A percentile compares a stretch with the other conserved stretches of the same genome.
Conservation (phyloP, 129 eudicot species). For the Calendula officinalis region DNA sequence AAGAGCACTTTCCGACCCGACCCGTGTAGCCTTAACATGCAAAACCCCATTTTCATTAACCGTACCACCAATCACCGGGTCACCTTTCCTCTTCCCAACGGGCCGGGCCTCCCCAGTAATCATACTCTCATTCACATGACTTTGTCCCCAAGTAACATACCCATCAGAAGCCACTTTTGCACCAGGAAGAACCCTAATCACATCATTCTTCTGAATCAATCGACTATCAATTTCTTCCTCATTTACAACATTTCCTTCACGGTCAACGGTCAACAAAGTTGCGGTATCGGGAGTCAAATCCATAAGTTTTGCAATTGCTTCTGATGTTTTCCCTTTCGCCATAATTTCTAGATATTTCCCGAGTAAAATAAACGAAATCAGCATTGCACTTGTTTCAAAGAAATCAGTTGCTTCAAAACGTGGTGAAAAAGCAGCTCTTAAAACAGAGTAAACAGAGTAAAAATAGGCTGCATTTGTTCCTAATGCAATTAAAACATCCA, state of each 20-base stretch:
- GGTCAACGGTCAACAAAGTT: slow-evolving; percentile 57
- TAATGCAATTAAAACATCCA: slow-evolving; percentile 81
- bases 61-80: slow-evolving; percentile 91
- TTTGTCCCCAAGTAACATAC: slow-evolving; percentile 85
- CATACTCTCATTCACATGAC: slow-evolving; percentile 96
- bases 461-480: slow-evolving; percentile 93
- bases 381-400: slow-evolving; percentile 96
- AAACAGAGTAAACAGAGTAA: slow-evolving; percentile 72
- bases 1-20: slow-evolving; percentile 95
- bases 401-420: slow-evolving; percentile 67
- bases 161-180: slow-evolving; percentile 96
- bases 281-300: slow-evolving; percentile 88
- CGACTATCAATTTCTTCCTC: slow-evolving; percentile 88
- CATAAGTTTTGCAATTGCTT: slow-evolving; percentile 95
- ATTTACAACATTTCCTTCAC: slow-evolving; percentile 55
- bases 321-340: slow-evolving; percentile 97
- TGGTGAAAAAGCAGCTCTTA: slow-evolving; percentile 73
- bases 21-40: slow-evolving; percentile 77
- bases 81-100: slow-evolving; percentile 81
- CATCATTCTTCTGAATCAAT: slow-evolving; percentile 76
- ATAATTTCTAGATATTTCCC: slow-evolving; percentile 90
- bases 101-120: slow-evolving; percentile 95
- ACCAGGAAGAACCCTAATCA: slow-evolving; percentile 88
- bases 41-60: slow-evolving; percentile 87
- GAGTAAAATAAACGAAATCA: slow-evolving; percentile 82